A percentile compares a stretch with the other conserved stretches of the same genome.
Evolutionary conservation across 2,329 filamentous ascomycete genomes (phyloP).

Genomic region (Cercospora nicotianae): DNA sequence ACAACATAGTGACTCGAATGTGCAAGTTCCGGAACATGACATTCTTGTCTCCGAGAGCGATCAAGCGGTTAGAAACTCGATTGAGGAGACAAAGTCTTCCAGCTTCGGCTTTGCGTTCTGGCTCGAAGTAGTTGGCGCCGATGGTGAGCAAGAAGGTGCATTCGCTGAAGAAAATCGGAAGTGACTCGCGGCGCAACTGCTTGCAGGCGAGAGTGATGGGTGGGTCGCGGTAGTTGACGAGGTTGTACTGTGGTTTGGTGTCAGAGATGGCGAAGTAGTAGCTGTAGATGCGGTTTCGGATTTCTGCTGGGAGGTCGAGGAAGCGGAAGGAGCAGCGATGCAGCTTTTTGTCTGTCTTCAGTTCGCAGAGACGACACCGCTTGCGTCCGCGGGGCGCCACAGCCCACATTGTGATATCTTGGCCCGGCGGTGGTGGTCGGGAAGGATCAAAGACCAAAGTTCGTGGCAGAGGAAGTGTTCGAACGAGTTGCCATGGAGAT

Average conservation of each 20-base stretch:
- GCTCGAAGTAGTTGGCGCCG: constrained; percentile 10
- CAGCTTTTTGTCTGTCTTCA: neutral
- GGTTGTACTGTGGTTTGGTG: neutral
- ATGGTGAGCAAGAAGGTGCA: constrained; percentile 13
- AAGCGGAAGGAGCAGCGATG: constrained; percentile 16
- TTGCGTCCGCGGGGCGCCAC: neutral
- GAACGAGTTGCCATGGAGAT: neutral
- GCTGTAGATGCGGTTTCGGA: constrained; percentile 31
- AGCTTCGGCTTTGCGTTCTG: neutral
- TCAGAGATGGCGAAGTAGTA: neutral
- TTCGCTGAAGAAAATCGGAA: constrained; percentile 8
- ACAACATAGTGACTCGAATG: neutral
- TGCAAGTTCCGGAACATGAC: constrained; percentile 12
- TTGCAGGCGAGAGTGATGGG: constrained; percentile 10
- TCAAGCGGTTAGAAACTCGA: neutral
- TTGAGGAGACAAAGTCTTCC: constrained; percentile 2
- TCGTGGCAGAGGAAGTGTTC: neutral
- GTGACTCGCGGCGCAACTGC: constrained; percentile 5
- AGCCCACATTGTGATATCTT: neutral
- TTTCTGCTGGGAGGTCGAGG: constrained; percentile 42
- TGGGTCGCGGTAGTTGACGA: constrained; percentile 7
- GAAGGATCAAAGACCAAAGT: neutral
- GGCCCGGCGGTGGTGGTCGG: neutral
- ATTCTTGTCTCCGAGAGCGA: neutral
- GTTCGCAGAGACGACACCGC: neutral